phyloP scores from a whole-genome alignment of 176 grass and related monocot genomes.

The Thinopyrum elongatum region DNA sequence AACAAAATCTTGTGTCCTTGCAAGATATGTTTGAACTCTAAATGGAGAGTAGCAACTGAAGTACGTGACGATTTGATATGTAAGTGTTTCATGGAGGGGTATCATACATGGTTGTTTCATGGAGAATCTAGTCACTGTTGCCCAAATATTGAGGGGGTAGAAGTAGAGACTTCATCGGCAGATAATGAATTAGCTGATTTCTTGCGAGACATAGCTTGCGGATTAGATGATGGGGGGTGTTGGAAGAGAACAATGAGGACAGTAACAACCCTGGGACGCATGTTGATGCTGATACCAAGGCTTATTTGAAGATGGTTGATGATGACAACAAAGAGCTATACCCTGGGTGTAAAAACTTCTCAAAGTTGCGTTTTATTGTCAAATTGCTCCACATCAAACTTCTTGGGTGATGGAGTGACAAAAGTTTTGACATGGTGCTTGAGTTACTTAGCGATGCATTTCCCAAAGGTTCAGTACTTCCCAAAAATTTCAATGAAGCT shows the following conservation, averaged over 20 bases:
- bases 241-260: not conserved
- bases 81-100: not conserved
- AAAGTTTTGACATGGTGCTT: too few species aligned
- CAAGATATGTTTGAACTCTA: not conserved
- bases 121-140: not conserved
- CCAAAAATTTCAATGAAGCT: not conserved
- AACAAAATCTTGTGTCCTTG: slow-evolving; percentile 1
- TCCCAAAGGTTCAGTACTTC: not conserved
- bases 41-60: not conserved
- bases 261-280: too few species aligned
- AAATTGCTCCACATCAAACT: not conserved
- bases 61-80: not conserved
- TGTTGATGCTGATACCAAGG: not conserved
- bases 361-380: not conserved
- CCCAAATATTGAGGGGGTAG: not conserved
- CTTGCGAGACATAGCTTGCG: not conserved
- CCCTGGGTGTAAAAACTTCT: not conserved
- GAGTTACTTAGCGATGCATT: not conserved
- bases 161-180: not conserved
- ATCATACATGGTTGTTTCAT: not conserved
- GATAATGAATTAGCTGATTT: not conserved
- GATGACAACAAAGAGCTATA: not conserved
- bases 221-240: not conserved
- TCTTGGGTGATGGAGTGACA: not conserved
- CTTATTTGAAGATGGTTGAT: not conserved